Base-by-base conservation (phyloP, 257 asterid species). In the Capsicum pubescens region DNA sequence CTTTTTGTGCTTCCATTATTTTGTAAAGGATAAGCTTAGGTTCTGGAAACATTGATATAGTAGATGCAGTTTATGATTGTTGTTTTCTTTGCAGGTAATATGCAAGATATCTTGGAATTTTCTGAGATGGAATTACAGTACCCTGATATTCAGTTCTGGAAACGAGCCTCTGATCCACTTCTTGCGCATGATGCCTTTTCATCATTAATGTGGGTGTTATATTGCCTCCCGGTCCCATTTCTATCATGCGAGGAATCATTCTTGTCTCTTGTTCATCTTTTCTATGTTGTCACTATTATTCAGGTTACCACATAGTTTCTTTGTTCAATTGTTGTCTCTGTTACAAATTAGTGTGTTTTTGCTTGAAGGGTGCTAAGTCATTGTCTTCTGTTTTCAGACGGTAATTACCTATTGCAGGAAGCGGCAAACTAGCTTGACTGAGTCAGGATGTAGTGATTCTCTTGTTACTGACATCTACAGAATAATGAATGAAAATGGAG, bases 181-280 rank as follows among this genome's bases (percentile, higher is more conserved):
- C 93, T 97, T 74, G 92, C 94, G 59, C 92, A 84, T 56, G 97
- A 97, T 89, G 90, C 97, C 77, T 97, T 97, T 93, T 93, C 98
- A 80, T 95, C 98, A 58, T 87, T 97, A 56, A 97, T 93, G 99
- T 97, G 98, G 99, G 87, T 89, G 13, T 90, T 97, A 32, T 97
- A 92, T 91, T 95, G 99, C 88, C 98, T 97, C 83, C 99, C 99
- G 19, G 71, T 90, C 86, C 95, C 95, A 78, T 87, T 93, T 58
- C 80, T 93, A 84, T 91, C 92, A 63, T 93, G 98, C 95, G 86
- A 90, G 90, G 91, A 95, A 77, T 90, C 99, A 60, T 93, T 82
- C 86, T 80, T 91, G 78, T 90, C 95, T 85, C 97, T 95, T 87
- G 96, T 97, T 83, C 98, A 95, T 87, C 87, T 87, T 68, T 97